Percentiles rank a stretch among this genome's conserved stretches.
These are phyloP conservation scores for Fusarium sp. DNA, from an alignment of 2,329 filamentous ascomycete genomes.

Conservation along the genomic window DNA sequence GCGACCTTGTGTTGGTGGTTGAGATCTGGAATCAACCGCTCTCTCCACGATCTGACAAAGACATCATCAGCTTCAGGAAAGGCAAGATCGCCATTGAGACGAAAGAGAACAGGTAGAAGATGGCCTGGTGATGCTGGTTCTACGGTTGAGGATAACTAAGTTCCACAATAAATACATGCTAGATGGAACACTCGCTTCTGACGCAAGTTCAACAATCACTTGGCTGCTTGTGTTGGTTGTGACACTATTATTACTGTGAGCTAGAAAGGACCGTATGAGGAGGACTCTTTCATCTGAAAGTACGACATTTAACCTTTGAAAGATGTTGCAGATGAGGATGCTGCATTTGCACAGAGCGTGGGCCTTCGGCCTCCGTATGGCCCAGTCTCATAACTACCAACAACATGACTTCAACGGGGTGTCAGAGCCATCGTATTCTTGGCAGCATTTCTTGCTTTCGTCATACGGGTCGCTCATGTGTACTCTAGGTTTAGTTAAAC, in stretches of 20 bases:
- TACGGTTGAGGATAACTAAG: too few species aligned
- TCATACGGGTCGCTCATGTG: conserved; percentile 32
- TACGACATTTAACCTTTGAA: not conserved
- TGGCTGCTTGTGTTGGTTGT: not conserved
- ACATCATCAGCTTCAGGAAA: not conserved
- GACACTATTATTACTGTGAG: too few species aligned
- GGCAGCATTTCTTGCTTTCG: conserved; percentile 36
- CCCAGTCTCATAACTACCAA: conserved; percentile 29
- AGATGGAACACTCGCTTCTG: too few species aligned
- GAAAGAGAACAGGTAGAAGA: not conserved
- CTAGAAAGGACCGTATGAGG: not conserved
- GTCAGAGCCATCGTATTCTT: conserved; percentile 41
- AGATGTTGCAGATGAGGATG: conserved; percentile 9
- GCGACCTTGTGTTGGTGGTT: not conserved
- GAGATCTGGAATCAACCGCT: not conserved
- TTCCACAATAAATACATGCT: too few species aligned
- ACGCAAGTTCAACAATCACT: not conserved
- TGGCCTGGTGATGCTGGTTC: not conserved
- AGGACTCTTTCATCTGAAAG: not conserved
- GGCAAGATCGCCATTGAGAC: not conserved
- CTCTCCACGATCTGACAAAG: not conserved
- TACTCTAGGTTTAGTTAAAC: conserved; percentile 39
- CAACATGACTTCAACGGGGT: conserved; percentile 37
- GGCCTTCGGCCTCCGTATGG: conserved; percentile 27
- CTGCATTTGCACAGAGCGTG: not conserved